Evolutionary conservation across 106 monocot species (phyloP), one percentile per base, ranked within the genome.

Genomic region (Allium sativum): DNA sequence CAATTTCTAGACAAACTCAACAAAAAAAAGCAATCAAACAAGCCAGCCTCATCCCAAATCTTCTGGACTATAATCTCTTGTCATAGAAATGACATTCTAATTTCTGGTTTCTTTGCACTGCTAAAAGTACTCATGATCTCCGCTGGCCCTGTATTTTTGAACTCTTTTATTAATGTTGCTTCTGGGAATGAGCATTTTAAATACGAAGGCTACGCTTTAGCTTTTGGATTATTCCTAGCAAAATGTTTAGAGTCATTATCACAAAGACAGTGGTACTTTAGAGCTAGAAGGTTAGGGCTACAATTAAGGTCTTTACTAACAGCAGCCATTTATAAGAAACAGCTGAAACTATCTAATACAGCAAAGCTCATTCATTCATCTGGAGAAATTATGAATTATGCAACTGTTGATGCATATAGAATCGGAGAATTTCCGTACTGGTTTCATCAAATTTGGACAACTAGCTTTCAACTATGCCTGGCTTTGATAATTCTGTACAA

Each of bases 391-490:
- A 91, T 77, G 74, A 98, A 83, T 54, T 88, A 85, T 76, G 73
- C 84, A 1, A 88, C 87, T 11, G 96, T 98, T 7, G 96, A 98
- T 70, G 87, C 87, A 40, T 98, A 98, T 58, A 79, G 96, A 54
- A 82, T 98, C 7, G 96, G 96, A 7, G 96, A 98, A 56, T 98
- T 98, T 16, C 87, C 87, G 0, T 84, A 70, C 68, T 98, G 84
- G 87, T 80, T 98, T 64, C 96, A 98, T 69, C 96, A 98, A 50
- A 82, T 82, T 47, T 98, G 96, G 96, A 82, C 91, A 1, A 85
- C 91, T 16, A 76, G 75, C 56, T 64, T 98, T 19, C 96, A 98
- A 52, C 84, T 98, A 6, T 82, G 79, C 65, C 60, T 98, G 31
- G 79, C 96, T 48, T 74, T 98, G 21, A 53, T 61, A 31, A 91